Evolutionary conservation across 2,329 filamentous ascomycete species (phyloP).

Genomic region (Fusarium sp.): DNA sequence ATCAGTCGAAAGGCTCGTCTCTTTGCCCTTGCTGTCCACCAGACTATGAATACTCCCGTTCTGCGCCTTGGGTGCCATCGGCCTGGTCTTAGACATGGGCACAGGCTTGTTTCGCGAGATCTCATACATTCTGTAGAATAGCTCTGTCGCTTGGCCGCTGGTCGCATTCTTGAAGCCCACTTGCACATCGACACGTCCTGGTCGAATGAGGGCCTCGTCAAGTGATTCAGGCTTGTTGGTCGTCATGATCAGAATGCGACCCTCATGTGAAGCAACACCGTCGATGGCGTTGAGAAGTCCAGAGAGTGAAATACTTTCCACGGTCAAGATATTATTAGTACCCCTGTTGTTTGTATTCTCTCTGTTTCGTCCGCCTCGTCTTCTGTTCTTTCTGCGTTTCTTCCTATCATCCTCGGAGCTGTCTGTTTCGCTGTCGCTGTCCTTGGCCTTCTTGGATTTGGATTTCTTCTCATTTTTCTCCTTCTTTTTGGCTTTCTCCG

Average conservation of each 20-base stretch:
- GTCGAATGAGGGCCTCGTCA: constrained; percentile 80
- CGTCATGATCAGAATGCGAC: constrained; percentile 85
- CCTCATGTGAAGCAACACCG: constrained; percentile 84
- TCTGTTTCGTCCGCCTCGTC: constrained; percentile 36
- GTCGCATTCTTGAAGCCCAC: constrained; percentile 75
- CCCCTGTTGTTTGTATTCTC: constrained; percentile 43
- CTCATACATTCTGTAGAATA: constrained; percentile 75
- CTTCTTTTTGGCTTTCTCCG: constrained; percentile 25
- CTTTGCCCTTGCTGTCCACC: constrained; percentile 12
- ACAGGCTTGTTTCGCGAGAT: constrained; percentile 48
- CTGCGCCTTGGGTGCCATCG: constrained; percentile 5
- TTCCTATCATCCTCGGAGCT: constrained; percentile 45
- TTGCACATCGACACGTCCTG: constrained; percentile 80
- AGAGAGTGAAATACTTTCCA: constrained; percentile 77
- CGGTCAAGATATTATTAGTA: constrained; percentile 38
- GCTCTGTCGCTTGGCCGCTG: constrained; percentile 68
- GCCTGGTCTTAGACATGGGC: constrained; percentile 16
- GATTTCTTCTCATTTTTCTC: constrained; percentile 44
- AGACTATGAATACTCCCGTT: constrained; percentile 25
- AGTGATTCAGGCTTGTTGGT: constrained; percentile 82
- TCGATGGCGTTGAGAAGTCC: constrained; percentile 89
- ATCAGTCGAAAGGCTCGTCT: constrained; percentile 52
- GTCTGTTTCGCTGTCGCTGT: constrained; percentile 40
- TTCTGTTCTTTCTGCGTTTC: constrained; percentile 41
- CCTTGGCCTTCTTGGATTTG: constrained; percentile 51